Evolutionary conservation across 345 rosid genomes (phyloP), one percentile per base, ranked within the genome.

Genomic region (Corchorus capsularis): DNA sequence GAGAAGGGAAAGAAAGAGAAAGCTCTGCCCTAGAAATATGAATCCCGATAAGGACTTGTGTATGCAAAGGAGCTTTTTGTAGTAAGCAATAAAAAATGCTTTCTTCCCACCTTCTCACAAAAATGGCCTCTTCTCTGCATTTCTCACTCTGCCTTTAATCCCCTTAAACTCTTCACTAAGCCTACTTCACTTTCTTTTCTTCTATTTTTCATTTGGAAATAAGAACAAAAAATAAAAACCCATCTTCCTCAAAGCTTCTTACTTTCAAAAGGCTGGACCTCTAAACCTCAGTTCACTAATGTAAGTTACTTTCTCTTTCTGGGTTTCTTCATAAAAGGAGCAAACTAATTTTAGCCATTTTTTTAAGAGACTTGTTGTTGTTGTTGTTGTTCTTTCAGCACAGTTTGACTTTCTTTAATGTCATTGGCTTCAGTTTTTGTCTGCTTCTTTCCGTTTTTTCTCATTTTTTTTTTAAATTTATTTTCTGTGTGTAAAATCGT

Each of bases 401-500:
- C 79, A 79, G 68, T 68, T 79, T 78, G 54, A 59, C 75, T 47
- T 35, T 22, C 2, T 73, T 63, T 72, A 60, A 5, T 69, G 79
- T 73, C 79, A 77, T 87, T 84, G 82, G 66, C 84, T 69, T 69
- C 61, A 63, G 27, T 73, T 69, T 53, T 47, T 73, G 49, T 70
- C 17, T 61, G 59, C 35, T 49, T 50, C 6, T 61, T 62, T 46
- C 2, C 35, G n/a, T n/a, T n/a, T n/a, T n/a, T n/a, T n/a, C n/a
- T n/a, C n/a, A n/a, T n/a, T 39, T 22, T 4, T 9, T 41, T 0
- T 12, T 11, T n/a, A 2, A 2, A 0, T 17, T 76, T 39, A 16
- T n/a, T 54, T 19, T 65, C 39, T 19, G 34, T 50, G 69, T 15
- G 49, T 17, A 11, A 54, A 70, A 70, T 66, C 8, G n/a, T 74